Evolutionary conservation across 176 grass and related monocot species (phyloP), one percentile per base, ranked within the genome.

Genomic region (Poa pratensis): DNA sequence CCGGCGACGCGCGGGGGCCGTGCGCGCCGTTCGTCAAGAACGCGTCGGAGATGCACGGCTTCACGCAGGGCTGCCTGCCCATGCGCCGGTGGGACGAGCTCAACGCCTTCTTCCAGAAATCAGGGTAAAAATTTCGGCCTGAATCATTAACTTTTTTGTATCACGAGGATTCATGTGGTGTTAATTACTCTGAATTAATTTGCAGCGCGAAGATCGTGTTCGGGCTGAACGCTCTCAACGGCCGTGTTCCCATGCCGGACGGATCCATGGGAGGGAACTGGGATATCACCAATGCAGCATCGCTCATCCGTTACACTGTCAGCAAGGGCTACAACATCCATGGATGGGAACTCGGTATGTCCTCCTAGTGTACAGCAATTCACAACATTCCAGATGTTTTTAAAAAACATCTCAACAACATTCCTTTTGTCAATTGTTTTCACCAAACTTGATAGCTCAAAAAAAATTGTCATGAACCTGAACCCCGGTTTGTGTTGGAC

Each of bases 281-380:
- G 96, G 76, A 99, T 62, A 92, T 28, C 90, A 94, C 90, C 55
- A 99, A 99, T 79, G 96, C 96, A 1, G 93, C 91, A 18, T 84
- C 93, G 6, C 73, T 99, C 39, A 91, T 99, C 66, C 88, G 45
- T 0, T 96, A 96, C 16, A 94, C 86, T 0, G 96, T 61, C 2
- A 73, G 72, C 70, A 96, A 89, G 86, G 94, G 94, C 27, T 96
- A 99, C 48, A 40, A 27, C 0, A 96, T 99, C 51, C 76, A 99
- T 90, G 96, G 94, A 28, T 99, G 96, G 94, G 94, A 99, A 75
- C 90, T 99, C 39, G 96, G 96, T 99, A 86, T 73, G 80, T 71
- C 70, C 70, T 49, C 64, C 48, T 43, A 13, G 26, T 1, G 73
- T 64, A 14, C 34, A 35, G 3, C 34, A 35, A 35, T 32, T 32